Percentiles rank a stretch among this genome's conserved stretches.
These are phyloP conservation scores for Talaromyces sp. DNA, from an alignment of 2,329 filamentous ascomycete genomes.

Conservation along the genomic window DNA sequence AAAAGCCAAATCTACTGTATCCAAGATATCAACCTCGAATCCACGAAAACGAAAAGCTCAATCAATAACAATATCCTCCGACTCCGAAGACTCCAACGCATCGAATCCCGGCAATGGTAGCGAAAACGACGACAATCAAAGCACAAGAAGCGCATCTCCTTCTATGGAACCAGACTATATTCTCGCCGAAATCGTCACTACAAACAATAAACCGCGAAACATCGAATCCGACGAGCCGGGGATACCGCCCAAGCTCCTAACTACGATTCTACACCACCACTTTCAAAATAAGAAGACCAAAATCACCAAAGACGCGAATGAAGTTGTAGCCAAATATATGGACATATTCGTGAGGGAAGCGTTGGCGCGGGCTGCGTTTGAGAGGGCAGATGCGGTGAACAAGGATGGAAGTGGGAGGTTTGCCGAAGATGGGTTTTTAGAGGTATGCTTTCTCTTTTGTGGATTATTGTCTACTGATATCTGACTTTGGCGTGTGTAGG, in stretches of 20 bases:
- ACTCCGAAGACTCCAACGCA: conserved; percentile 6
- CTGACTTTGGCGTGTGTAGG: conserved; percentile 43
- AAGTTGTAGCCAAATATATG: conserved; percentile 76
- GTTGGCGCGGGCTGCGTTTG: conserved; percentile 71
- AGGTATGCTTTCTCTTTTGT: conserved; percentile 53
- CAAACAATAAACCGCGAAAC: conserved; percentile 24
- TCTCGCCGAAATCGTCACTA: conserved; percentile 43
- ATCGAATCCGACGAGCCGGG: conserved; percentile 38
- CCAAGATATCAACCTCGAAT: conserved; percentile 20
- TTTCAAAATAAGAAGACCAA: conserved; percentile 69
- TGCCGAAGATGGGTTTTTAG: conserved; percentile 60
- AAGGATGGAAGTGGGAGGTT: conserved; percentile 28
- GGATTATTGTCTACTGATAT: background rate
- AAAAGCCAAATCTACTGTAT: conserved; percentile 2
- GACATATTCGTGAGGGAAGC: conserved; percentile 89
- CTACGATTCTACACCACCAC: conserved; percentile 72
- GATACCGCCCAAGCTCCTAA: conserved; percentile 72
- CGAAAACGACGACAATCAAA: conserved; percentile 6
- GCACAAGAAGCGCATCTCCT: conserved; percentile 22
- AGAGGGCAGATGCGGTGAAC: conserved; percentile 50
- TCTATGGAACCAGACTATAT: conserved; percentile 44
- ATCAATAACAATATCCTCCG: conserved; percentile 11
- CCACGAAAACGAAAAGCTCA: conserved; percentile 15
- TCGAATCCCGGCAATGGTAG: background rate
- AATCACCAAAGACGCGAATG: conserved; percentile 73